These are phyloP conservation scores for Talinum fruticosum DNA, from an alignment of 148 eudicot species.

Conservation along the genomic window DNA sequence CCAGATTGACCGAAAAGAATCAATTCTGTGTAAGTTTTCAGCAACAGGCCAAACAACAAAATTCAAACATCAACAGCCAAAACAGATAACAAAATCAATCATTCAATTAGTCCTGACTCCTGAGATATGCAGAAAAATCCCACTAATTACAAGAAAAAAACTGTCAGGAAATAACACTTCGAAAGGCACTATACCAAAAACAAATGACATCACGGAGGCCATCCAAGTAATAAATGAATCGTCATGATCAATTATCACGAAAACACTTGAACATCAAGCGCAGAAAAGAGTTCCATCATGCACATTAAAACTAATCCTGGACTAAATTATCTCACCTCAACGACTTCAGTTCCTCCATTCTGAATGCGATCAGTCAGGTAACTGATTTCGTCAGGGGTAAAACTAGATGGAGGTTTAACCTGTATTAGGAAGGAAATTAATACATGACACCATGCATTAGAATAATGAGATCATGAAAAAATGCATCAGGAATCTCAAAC, in stretches of 20 bases:
- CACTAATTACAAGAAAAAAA: no score
- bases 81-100: not conserved
- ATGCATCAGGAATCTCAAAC: conserved; percentile 31
- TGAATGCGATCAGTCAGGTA: conserved; percentile 87
- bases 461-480: not conserved
- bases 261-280: no score
- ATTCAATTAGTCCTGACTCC: no score
- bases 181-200: no score
- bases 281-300: not conserved
- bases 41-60: not conserved
- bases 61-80: not conserved
- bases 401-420: conserved; percentile 89
- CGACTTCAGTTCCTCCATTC: conserved; percentile 99
- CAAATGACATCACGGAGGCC: not conserved
- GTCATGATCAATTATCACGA: not conserved
- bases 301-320: not conserved
- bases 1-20: not conserved
- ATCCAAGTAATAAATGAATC: not conserved
- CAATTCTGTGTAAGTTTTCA: not conserved
- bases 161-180: no score
- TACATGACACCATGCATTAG: conserved; percentile 4
- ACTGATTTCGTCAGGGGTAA: conserved; percentile 66
- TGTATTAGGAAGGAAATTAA: conserved; percentile 26
- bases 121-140: no score
- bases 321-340: conserved; percentile 54